A percentile compares a stretch with the other conserved stretches of the same genome.
Conservation (phyloP, 2,329 filamentous ascomycete species). For the Hypoxylon sp. region DNA sequence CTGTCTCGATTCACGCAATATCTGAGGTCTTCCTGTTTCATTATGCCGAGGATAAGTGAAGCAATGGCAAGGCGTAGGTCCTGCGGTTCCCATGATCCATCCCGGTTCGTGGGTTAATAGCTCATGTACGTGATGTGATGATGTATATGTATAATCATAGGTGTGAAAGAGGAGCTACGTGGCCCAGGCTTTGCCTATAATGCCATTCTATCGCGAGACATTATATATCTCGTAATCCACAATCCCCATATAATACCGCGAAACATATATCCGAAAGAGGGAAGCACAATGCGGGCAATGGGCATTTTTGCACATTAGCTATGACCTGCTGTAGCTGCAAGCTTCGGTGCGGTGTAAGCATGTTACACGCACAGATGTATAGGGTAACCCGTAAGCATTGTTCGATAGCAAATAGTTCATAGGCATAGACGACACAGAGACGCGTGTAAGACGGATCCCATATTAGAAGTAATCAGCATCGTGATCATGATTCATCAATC, state of each 20-base stretch:
- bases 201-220: constrained; percentile 23
- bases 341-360: constrained; percentile 38
- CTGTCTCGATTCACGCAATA: constrained; percentile 22
- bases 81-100: constrained; percentile 29
- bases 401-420: constrained; percentile 27
- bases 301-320: constrained; percentile 15
- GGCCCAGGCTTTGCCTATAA: constrained; percentile 26
- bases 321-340: constrained; percentile 13
- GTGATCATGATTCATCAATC: constrained; percentile 33
- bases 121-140: constrained; percentile 37
- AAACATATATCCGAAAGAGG: constrained; percentile 32
- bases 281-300: constrained; percentile 22
- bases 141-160: constrained; percentile 18
- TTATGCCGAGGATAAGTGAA: constrained; percentile 22
- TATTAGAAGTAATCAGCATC: constrained; percentile 34
- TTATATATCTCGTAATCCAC: constrained; percentile 18
- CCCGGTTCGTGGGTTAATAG: constrained; percentile 45
- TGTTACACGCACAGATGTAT: constrained; percentile 28
- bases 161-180: constrained; percentile 24
- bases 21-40: constrained; percentile 30
- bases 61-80: constrained; percentile 14
- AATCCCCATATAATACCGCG: constrained; percentile 19
- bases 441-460: constrained; percentile 38
- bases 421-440: constrained; percentile 27
- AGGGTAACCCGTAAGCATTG: constrained; percentile 33